Conservation (phyloP, 768 basidiomycete species). For the Boletus eberwhitei region DNA sequence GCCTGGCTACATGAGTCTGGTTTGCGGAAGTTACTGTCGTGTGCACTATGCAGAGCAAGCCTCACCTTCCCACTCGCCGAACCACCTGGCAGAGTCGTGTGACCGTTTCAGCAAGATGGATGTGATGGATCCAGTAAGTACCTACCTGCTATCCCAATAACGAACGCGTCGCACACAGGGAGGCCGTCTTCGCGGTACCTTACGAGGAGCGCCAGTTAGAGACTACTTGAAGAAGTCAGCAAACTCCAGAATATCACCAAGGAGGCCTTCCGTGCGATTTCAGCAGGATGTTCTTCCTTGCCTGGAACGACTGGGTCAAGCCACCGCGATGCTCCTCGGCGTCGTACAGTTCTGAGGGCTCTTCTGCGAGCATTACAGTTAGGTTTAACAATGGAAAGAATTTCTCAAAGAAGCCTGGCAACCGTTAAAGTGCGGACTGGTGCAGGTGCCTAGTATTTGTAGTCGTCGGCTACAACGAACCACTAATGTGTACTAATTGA, state of each 20-base stretch:
- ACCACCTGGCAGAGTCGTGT: conserved; percentile 48
- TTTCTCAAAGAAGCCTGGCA: not conserved
- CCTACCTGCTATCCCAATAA: conserved; percentile 78
- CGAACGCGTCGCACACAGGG: conserved; percentile 71
- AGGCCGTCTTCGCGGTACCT: conserved; percentile 81
- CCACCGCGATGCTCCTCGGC: conserved; percentile 17
- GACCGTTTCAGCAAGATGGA: not conserved
- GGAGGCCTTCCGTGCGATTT: conserved; percentile 85
- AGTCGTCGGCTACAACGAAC: conserved; percentile 27
- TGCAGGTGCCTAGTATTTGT: conserved; percentile 25
- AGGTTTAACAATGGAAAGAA: conserved; percentile 1
- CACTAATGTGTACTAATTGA: conserved; percentile 1
- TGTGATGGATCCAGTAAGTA: conserved; percentile 23
- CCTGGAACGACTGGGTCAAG: conserved; percentile 21
- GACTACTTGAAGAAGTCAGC: conserved; percentile 3
- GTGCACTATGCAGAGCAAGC: not conserved
- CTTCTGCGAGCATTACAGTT: conserved; percentile 28
- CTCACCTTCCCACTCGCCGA: conserved; percentile 84
- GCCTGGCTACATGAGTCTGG: conserved; percentile 81
- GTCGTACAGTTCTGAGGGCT: conserved; percentile 20
- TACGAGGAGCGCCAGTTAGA: conserved; percentile 13
- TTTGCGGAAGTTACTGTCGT: not conserved
- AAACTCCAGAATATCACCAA: conserved; percentile 47
- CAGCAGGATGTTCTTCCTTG: conserved; percentile 70
- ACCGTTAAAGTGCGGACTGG: not conserved